These are phyloP conservation scores for Haplosporangium sp. DNA, from an alignment of 371 early-diverging fungal genomes.

Conservation along the genomic window DNA sequence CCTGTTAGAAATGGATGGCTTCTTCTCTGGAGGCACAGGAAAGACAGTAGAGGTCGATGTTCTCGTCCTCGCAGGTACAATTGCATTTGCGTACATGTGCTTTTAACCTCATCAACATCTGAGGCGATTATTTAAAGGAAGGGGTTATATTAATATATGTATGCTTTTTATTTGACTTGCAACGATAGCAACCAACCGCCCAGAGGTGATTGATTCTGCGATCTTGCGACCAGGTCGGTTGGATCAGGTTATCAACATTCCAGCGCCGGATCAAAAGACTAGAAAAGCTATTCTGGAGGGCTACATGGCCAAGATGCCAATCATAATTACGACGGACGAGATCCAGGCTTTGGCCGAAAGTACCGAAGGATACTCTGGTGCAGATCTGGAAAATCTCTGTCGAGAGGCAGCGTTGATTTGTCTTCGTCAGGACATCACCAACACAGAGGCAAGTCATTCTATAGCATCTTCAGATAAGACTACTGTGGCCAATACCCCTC, in stretches of 20 bases:
- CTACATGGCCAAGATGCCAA: conserved; percentile 68
- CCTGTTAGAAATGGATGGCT: conserved; percentile 82
- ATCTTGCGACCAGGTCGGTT: conserved; percentile 98
- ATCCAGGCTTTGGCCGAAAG: conserved; percentile 41
- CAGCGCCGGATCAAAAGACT: conserved; percentile 84
- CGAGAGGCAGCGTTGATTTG: conserved; percentile 72
- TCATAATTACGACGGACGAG: conserved; percentile 53
- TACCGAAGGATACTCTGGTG: conserved; percentile 67
- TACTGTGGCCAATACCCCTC: no score
- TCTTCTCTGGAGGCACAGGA: conserved; percentile 63
- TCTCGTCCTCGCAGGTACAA: conserved; percentile 77
- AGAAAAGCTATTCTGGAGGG: conserved; percentile 60
- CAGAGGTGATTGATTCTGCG: conserved; percentile 91
- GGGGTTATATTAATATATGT: background rate
- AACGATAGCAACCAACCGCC: conserved; percentile 68
- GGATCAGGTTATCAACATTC: conserved; percentile 97
- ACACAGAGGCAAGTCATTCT: conserved; percentile 53
- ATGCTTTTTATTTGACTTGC: background rate
- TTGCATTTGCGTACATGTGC: no score
- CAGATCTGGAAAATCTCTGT: conserved; percentile 71
- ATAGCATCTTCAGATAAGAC: background rate
- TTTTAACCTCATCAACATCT: background rate
- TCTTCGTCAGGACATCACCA: conserved; percentile 65
- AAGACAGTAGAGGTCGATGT: conserved; percentile 67
- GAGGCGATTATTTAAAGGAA: background rate